phyloP scores from a whole-genome alignment of 345 rosid species.

The Corchorus capsularis region DNA sequence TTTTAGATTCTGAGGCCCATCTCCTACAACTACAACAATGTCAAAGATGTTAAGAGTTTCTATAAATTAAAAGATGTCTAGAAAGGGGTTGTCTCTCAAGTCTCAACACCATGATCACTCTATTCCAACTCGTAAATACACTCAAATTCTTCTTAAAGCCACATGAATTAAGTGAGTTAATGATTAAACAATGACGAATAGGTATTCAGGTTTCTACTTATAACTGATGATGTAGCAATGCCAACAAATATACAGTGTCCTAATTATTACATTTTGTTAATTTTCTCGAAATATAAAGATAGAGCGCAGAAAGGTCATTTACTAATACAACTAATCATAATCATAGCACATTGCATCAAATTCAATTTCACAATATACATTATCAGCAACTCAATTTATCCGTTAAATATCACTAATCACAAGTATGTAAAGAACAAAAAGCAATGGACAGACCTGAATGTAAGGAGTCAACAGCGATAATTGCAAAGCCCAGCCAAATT shows the following conservation, averaged over 20 bases:
- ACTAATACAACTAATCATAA: neutral
- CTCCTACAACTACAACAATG: neutral
- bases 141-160: neutral
- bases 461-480: constrained; percentile 93
- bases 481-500: constrained; percentile 99
- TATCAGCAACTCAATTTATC: neutral
- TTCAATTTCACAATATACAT: neutral
- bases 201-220: neutral
- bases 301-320: neutral
- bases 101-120: neutral
- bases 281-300: neutral
- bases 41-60: neutral
- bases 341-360: neutral
- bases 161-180: neutral
- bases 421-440: neutral
- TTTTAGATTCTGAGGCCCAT: neutral
- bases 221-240: neutral
- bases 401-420: neutral
- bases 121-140: neutral
- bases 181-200: neutral
- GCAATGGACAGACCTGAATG: constrained; percentile 59
- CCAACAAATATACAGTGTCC: neutral
- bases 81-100: neutral
- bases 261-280: neutral
- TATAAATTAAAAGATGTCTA: neutral